Base-by-base conservation (phyloP, 257 asterid genomes). In the Haberlea rhodopensis region DNA sequence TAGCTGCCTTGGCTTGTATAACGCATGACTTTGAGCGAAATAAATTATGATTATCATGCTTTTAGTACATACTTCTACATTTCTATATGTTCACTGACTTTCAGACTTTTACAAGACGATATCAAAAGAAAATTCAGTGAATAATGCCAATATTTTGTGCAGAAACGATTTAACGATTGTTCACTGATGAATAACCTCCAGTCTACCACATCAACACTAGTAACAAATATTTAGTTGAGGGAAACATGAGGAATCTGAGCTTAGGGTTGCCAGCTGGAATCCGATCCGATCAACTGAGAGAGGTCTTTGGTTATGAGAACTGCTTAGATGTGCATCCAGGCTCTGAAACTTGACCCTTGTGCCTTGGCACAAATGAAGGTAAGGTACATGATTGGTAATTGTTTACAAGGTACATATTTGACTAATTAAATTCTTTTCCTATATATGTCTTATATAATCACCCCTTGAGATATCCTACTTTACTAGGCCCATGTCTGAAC, bases 1-100 rank as follows among this genome's bases (percentile, higher is more conserved):
- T 65, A 31, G 52, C 57, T 34, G 31, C 34, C 53, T 73, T 67
- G 72, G 25, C 43, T 55, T 64, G 9, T 32, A 65, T 61, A 43
- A 21, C 27, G 49, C 65, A 7, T 16, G 55, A 37, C 61, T 65
- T 22, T 62, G 26, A 57, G 51, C 21, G 23, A 53, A 62, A 65
- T 2, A 25, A 21, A 37, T 22, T 64, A 9, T 7, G 31, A 16
- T 24, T 6, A 2, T 13, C 60, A 55, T 25, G 60, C 32, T 26
- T 25, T 23, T 25, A 15, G 60, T 9, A 55, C 13, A 5, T 16
- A 29, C 34, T 3, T 26, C 10, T 15, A 1, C 9, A 9, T 15
- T 18, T 25, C 60, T 23, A 5, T 10, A 6, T 13, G 13, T 26
- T 25, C 8, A 15, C 8, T 4, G n/a, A n/a, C 21, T 62, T 49